Percentiles rank a stretch among this genome's conserved stretches.
Conservation (phyloP, 1,139 yeast genomes). For the Scheffersomyces titani region DNA sequence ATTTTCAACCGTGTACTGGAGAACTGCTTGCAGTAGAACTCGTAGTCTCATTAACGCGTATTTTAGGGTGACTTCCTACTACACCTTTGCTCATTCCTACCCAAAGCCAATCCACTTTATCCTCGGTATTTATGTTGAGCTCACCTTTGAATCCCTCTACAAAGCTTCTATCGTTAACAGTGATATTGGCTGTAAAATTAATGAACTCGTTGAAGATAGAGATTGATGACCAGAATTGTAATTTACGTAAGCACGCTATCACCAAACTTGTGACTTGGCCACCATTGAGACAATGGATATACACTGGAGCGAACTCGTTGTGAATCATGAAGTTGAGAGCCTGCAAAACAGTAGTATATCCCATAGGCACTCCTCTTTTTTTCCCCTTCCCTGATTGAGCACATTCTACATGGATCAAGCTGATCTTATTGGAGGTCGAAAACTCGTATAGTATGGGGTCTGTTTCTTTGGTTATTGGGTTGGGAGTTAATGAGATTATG, state of each 20-base stretch:
- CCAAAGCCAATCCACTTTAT: constrained; percentile 75
- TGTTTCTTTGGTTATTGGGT: constrained; percentile 57
- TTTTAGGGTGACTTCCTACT: constrained; percentile 45
- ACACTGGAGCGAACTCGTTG: constrained; percentile 65
- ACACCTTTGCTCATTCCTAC: constrained; percentile 65
- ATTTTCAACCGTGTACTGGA: neutral
- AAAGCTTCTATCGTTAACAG: constrained; percentile 78
- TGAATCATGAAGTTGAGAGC: constrained; percentile 65
- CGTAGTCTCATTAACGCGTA: constrained; percentile 30
- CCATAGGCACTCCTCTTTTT: constrained; percentile 78
- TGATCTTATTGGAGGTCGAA: constrained; percentile 48
- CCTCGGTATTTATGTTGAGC: constrained; percentile 49
- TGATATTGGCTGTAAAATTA: constrained; percentile 74
- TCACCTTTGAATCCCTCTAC: constrained; percentile 79
- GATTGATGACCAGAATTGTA: constrained; percentile 87
- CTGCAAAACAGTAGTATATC: constrained; percentile 57
- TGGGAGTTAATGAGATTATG: constrained; percentile 78
- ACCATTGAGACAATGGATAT: constrained; percentile 86
- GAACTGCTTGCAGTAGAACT: neutral
- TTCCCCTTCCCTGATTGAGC: constrained; percentile 71
- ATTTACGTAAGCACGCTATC: constrained; percentile 80
- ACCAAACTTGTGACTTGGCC: constrained; percentile 83
- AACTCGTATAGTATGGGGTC: constrained; percentile 55
- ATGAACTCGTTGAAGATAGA: constrained; percentile 86
- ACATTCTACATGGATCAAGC: constrained; percentile 65